Evolutionary conservation across 176 grass and related monocot species (phyloP).

Genomic region (Aegilops tauschii): DNA sequence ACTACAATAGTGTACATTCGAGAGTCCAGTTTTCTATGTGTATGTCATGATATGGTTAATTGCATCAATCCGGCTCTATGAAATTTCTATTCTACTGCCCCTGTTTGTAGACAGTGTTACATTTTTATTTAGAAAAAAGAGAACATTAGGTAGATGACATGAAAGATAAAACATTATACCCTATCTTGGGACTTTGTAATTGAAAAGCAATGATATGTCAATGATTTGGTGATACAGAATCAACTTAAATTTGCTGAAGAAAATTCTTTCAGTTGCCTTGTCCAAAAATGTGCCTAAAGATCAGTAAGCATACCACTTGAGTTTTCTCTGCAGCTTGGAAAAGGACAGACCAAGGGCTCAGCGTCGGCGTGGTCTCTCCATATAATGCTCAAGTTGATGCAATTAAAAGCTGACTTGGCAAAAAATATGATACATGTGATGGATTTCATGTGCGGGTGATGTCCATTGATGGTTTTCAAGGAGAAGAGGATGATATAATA

Average conservation of each 20-base stretch:
- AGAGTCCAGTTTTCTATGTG: background rate
- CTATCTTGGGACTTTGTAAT: background rate
- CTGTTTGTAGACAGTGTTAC: background rate
- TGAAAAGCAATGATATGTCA: background rate
- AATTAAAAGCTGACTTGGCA: conserved; percentile 53
- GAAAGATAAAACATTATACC: background rate
- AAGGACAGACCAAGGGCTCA: conserved; percentile 28
- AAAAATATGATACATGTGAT: conserved; percentile 30
- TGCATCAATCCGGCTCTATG: background rate
- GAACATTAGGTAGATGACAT: background rate
- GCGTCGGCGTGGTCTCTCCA: conserved; percentile 62
- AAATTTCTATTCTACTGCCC: background rate
- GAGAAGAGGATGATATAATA: conserved; percentile 73
- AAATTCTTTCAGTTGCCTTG: background rate
- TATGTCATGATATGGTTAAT: background rate
- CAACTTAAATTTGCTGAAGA: background rate
- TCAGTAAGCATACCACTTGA: background rate
- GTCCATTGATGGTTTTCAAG: conserved; percentile 77
- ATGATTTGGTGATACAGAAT: background rate
- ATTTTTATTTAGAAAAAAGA: background rate
- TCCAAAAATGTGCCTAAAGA: background rate
- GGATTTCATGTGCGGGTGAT: conserved; percentile 62
- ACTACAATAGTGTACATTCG: background rate
- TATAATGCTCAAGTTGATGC: conserved; percentile 59
- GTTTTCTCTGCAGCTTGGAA: conserved; percentile 45